Evolutionary conservation across 2,329 filamentous ascomycete species (phyloP).

Genomic region (Eutypella sp.): DNA sequence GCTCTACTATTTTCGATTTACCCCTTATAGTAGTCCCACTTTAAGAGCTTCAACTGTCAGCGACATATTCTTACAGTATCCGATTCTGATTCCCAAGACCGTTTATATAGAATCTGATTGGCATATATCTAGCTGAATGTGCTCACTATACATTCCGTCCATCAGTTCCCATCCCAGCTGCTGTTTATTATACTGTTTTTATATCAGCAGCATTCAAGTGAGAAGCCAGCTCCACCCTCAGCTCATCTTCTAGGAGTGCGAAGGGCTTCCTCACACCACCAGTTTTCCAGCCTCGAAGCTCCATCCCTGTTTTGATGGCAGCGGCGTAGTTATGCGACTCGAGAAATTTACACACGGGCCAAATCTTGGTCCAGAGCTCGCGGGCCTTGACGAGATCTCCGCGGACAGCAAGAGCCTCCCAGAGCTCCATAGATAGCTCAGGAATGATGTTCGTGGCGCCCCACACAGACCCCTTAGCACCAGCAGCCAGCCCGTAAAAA

Average conservation of each 20-base stretch:
- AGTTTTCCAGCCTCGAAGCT: slow-evolving; percentile 39
- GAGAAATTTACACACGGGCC: slow-evolving; percentile 44
- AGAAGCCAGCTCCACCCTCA: slow-evolving; percentile 29
- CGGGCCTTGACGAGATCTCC: slow-evolving; percentile 37
- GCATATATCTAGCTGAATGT: not conserved
- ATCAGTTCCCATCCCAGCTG: not conserved
- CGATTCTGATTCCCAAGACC: too few species aligned
- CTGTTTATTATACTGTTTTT: slow-evolving; percentile 14
- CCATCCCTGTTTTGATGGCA: slow-evolving; percentile 45
- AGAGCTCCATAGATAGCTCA: slow-evolving; percentile 42
- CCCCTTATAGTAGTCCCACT: too few species aligned
- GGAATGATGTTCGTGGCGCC: slow-evolving; percentile 47
- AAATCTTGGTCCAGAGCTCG: slow-evolving; percentile 44
- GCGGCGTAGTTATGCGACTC: slow-evolving; percentile 43
- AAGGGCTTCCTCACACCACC: slow-evolving; percentile 47
- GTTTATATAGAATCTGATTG: not conserved
- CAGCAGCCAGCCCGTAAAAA: slow-evolving; percentile 46
- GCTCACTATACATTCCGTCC: not conserved
- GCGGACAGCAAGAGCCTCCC: slow-evolving; percentile 39
- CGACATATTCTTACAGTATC: too few species aligned
- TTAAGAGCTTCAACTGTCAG: too few species aligned
- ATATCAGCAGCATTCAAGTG: slow-evolving; percentile 35
- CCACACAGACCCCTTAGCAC: slow-evolving; percentile 45
- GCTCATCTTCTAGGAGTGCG: slow-evolving; percentile 28
- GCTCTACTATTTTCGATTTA: too few species aligned